A percentile compares a stretch with the other conserved stretches of the same genome.
Evolutionary conservation across 495 filamentous ascomycete species (phyloP).

Genomic region (Amniculicola lignicola): DNA sequence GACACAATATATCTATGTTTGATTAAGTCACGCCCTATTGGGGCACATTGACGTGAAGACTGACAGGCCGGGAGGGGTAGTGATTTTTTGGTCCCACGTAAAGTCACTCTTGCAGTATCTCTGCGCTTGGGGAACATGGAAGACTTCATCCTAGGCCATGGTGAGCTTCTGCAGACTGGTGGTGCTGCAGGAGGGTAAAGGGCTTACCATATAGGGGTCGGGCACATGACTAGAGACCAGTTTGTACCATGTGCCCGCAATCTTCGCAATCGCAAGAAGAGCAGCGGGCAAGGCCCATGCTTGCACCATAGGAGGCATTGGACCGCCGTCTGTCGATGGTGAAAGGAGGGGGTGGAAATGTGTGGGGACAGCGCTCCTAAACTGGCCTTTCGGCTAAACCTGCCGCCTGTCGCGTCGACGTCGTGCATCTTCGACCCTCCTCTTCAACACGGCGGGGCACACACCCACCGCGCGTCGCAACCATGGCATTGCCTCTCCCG

Average conservation of each 20-base stretch:
- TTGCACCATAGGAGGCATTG: conserved; percentile 10
- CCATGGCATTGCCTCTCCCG: conserved; percentile 80
- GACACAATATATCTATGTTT: conserved; percentile 56
- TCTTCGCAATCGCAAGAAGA: conserved; percentile 16
- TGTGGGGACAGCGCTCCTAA: background rate
- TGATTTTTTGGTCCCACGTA: conserved; percentile 94
- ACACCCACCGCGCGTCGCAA: too few species aligned
- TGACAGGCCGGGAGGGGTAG: conserved; percentile 88
- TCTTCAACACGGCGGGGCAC: too few species aligned
- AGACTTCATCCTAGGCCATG: conserved; percentile 74
- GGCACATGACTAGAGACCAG: conserved; percentile 50
- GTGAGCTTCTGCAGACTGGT: too few species aligned
- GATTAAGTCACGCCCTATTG: conserved; percentile 11
- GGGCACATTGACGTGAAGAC: conserved; percentile 27
- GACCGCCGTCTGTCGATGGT: background rate
- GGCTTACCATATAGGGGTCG: conserved; percentile 72
- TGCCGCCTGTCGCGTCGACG: background rate
- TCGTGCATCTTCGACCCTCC: too few species aligned
- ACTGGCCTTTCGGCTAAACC: conserved; percentile 18
- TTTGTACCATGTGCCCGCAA: conserved; percentile 30
- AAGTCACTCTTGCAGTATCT: conserved; percentile 74
- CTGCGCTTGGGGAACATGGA: conserved; percentile 90
- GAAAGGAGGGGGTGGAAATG: background rate
- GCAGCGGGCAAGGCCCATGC: conserved; percentile 16
- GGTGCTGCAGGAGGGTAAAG: too few species aligned